These are phyloP conservation scores for Parachlorella kessleri DNA, from an alignment of 139 green algal species.

Conservation along the genomic window DNA sequence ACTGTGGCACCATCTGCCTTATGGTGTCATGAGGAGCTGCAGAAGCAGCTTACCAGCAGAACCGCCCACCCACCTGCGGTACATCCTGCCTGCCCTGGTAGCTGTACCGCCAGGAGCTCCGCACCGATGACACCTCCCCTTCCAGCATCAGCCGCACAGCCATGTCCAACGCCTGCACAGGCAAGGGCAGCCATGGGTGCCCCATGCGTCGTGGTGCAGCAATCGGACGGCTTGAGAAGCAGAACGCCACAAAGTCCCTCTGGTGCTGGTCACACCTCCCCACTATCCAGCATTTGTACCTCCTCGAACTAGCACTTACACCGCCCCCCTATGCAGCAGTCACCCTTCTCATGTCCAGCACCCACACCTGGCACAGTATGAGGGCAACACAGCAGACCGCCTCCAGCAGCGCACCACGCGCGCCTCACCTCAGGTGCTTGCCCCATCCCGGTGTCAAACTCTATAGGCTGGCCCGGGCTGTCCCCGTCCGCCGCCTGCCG, in stretches of 20 bases:
- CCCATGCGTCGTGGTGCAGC: neutral
- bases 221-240: neutral
- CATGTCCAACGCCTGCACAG: conserved; percentile 61
- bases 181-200: neutral
- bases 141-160: conserved; percentile 76
- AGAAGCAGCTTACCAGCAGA: no score
- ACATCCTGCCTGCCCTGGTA: conserved; percentile 25
- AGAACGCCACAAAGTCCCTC: neutral
- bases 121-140: conserved; percentile 59
- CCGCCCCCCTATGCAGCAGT: no score
- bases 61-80: no score
- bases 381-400: no score
- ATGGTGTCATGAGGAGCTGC: no score
- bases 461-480: neutral
- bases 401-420: no score
- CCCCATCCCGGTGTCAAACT: conserved; percentile 40
- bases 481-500: conserved; percentile 5
- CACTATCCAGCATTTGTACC: no score
- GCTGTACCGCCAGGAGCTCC: conserved; percentile 10
- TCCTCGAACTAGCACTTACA: no score
- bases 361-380: no score
- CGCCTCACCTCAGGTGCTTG: conserved; percentile 25
- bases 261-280: no score
- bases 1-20: no score
- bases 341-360: no score